Base-by-base conservation (phyloP, 306 rosid genomes). In the Chamaecrista fasciculata region DNA sequence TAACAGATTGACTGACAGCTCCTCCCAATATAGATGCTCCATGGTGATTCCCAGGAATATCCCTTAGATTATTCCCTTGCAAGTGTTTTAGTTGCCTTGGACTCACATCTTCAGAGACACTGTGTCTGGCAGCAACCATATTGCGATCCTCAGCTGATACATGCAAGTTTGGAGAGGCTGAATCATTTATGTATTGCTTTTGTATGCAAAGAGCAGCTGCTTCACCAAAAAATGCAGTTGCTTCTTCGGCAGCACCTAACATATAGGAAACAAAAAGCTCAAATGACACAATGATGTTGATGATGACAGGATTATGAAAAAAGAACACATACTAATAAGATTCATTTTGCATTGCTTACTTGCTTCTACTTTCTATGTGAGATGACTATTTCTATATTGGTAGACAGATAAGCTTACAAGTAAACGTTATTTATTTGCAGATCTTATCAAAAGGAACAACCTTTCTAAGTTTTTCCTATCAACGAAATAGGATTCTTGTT, bases 211-310 rank as follows among this genome's bases (percentile, higher is more conserved):
- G 85, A 81, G 87, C 89, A 74, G 99, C 97, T 44, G 92, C 82
- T 80, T 95, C 99, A 78, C 97, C 95, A 73, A 89, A 95, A 81
- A 95, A 87, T 46, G 75, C 77, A 70, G 89, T 73, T 80, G 96
- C 99, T 71, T 95, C 99, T 78, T 95, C 99, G 48, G 99, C 97
- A 73, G 88, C 88, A 62, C 97, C 99, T 95, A 72, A 69, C 14
- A 57, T 74, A n/a, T 37, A 9, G 71, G 61, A 73, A 79, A 70
- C 64, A 26, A 49, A 19, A 59, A 59, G 16, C 34, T 15, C 19
- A 48, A 58, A 6, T 33, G 26, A 46, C 26, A 26, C 28, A 18
- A 42, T 68, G 43, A 23, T 46, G 37, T 66, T 25, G 14, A 67
- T 8, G 39, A 53, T 5, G 43, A 71, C 24, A 47, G 61, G 37